Evolutionary conservation across 2,329 filamentous ascomycete genomes (phyloP).

Genomic region (Ramularia endophylla): DNA sequence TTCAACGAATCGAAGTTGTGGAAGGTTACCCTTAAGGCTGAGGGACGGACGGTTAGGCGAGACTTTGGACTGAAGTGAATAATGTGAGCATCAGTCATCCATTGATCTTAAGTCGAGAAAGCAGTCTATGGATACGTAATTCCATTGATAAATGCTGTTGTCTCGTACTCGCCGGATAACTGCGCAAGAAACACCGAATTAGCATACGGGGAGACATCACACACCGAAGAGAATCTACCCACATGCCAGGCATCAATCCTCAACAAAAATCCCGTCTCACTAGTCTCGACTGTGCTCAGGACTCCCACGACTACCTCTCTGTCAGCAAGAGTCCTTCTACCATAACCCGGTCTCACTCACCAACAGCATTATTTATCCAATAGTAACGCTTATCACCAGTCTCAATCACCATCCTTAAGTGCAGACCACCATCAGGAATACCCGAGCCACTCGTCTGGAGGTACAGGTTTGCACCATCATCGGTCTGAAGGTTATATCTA

Average conservation of each 20-base stretch:
- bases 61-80: constrained; percentile 26
- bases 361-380: constrained; percentile 35
- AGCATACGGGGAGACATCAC: neutral
- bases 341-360: neutral
- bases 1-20: constrained; percentile 30
- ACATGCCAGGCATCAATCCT: constrained; percentile 27
- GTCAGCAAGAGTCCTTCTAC: neutral
- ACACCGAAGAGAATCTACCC: constrained; percentile 11
- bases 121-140: no score
- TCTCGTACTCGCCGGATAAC: constrained; percentile 12
- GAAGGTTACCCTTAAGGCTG: constrained; percentile 29
- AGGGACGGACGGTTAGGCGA: constrained; percentile 28
- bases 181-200: constrained; percentile 5
- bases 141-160: constrained; percentile 17
- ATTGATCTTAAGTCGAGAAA: no score
- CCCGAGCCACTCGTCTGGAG: constrained; percentile 30
- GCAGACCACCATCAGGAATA: constrained; percentile 24
- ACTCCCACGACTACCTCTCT: constrained; percentile 14
- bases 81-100: no score
- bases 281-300: constrained; percentile 10
- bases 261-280: constrained; percentile 15
- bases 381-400: constrained; percentile 31
- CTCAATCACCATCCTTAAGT: constrained; percentile 32
- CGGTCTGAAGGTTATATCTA: constrained; percentile 33
- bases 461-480: constrained; percentile 32